Evolutionary conservation across 1,284 basidiomycete genomes (phyloP).

Genomic region (Termitomyces sp.): DNA sequence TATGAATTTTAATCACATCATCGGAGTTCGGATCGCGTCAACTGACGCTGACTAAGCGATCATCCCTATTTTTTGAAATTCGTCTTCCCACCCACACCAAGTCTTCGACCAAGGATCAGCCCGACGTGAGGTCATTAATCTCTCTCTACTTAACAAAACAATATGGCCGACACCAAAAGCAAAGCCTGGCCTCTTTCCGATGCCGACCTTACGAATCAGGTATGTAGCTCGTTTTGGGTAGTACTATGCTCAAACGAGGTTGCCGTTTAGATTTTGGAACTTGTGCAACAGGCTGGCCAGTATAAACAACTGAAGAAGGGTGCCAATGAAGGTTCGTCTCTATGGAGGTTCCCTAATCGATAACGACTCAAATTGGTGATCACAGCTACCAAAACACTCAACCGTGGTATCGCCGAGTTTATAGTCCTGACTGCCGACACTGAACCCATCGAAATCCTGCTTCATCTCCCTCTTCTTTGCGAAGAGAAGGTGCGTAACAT

Average conservation of each 20-base stretch:
- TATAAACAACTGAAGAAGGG: conserved; percentile 99
- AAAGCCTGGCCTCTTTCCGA: conserved; percentile 95
- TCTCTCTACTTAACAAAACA: conserved; percentile 27
- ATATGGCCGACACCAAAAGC: conserved; percentile 56
- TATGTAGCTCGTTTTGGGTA: conserved; percentile 33
- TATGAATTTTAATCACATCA: no score
- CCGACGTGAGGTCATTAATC: conserved; percentile 62
- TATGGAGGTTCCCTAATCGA: not conserved
- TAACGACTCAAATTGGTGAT: conserved; percentile 4
- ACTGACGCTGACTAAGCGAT: conserved; percentile 8
- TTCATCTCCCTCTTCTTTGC: conserved; percentile 95
- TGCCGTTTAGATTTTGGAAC: conserved; percentile 71
- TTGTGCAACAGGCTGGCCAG: conserved; percentile 85
- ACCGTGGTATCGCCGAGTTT: conserved; percentile 98
- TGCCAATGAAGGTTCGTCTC: conserved; percentile 81
- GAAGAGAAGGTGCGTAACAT: conserved; percentile 84
- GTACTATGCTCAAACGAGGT: not conserved
- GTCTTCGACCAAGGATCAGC: conserved; percentile 67
- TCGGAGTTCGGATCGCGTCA: not conserved
- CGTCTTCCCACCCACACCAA: not conserved
- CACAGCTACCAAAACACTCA: conserved; percentile 92
- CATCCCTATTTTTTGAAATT: conserved; percentile 4
- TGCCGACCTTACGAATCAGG: conserved; percentile 89
- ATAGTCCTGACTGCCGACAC: conserved; percentile 98
- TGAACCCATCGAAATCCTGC: conserved; percentile 95